Conservation (phyloP, 23 red algal genomes). For the Gracilaria gracilis region DNA sequence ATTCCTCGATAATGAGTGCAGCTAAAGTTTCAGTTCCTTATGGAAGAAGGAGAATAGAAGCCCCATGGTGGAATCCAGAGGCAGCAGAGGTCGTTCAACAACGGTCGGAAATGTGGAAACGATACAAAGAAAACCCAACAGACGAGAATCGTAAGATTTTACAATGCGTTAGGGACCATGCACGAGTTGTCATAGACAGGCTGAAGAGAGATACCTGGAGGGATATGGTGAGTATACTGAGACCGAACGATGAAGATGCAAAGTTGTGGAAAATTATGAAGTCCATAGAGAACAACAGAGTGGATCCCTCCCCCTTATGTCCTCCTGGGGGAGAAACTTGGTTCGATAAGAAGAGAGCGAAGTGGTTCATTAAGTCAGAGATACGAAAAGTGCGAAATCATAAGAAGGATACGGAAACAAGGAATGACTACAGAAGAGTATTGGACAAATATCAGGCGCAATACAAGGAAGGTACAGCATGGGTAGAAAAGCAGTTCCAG, state of each 20-base stretch:
- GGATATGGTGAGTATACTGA: background rate
- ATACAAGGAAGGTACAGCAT: background rate
- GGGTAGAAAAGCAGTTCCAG: background rate
- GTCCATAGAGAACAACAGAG: background rate
- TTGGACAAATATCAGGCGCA: background rate
- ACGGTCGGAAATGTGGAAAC: background rate
- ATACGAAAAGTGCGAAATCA: background rate
- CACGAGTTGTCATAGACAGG: background rate
- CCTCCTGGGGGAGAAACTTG: conserved; percentile 11
- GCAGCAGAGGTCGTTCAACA: background rate
- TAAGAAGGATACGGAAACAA: background rate
- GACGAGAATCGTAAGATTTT: background rate
- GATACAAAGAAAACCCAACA: background rate
- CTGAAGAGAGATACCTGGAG: conserved; percentile 8
- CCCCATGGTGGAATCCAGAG: conserved; percentile 15
- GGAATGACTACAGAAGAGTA: background rate
- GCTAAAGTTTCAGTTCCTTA: background rate
- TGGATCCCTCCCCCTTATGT: background rate
- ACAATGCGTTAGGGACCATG: background rate
- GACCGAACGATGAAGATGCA: background rate
- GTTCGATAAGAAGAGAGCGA: conserved; percentile 3
- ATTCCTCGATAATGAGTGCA: background rate
- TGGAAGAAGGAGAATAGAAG: background rate
- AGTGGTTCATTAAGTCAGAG: background rate
- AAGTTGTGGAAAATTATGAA: conserved; percentile 18